Evolutionary conservation across 1,139 yeast genomes (phyloP).

Genomic region (Hyphopichia fennica): DNA sequence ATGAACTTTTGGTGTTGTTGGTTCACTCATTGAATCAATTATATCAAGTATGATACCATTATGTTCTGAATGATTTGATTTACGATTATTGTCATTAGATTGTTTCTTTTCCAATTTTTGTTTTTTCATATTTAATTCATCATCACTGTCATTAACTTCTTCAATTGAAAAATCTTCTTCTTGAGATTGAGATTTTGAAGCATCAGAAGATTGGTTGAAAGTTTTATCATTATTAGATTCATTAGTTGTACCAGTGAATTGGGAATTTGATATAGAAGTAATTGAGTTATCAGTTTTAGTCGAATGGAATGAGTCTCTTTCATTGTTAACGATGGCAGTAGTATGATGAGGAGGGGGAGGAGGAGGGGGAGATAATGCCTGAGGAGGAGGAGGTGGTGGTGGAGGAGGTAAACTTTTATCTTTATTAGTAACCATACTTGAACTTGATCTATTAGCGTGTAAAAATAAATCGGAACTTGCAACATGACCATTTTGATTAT

Average conservation of each 20-base stretch:
- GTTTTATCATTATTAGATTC: slow-evolving; percentile 5
- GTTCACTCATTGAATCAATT: slow-evolving; percentile 12
- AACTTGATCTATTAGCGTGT: slow-evolving; percentile 13
- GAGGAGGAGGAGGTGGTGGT: slow-evolving; percentile 14
- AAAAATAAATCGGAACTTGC: slow-evolving; percentile 8
- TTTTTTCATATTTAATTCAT: slow-evolving; percentile 22
- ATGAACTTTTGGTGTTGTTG: slow-evolving; percentile 13
- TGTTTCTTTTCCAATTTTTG: background rate
- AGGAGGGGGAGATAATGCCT: slow-evolving; percentile 4
- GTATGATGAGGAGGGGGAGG: slow-evolving; percentile 10
- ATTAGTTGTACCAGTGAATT: slow-evolving; percentile 13
- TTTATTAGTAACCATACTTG: slow-evolving; percentile 18
- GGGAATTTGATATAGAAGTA: slow-evolving; percentile 13
- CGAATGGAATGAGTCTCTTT: slow-evolving; percentile 17
- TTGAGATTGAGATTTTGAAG: slow-evolving; percentile 1
- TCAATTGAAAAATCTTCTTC: slow-evolving; percentile 38
- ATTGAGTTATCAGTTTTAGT: slow-evolving; percentile 15
- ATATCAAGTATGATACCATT: slow-evolving; percentile 18
- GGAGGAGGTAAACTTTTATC: slow-evolving; percentile 34
- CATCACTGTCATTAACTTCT: slow-evolving; percentile 44
- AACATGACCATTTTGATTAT: slow-evolving; percentile 1
- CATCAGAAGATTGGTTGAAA: background rate
- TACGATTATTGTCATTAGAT: background rate
- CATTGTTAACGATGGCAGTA: background rate
- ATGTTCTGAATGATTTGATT: slow-evolving; percentile 1